Percentiles rank a stretch among this genome's conserved stretches.
Conservation (phyloP, 129 eudicot species). For the Lactuca saligna region DNA sequence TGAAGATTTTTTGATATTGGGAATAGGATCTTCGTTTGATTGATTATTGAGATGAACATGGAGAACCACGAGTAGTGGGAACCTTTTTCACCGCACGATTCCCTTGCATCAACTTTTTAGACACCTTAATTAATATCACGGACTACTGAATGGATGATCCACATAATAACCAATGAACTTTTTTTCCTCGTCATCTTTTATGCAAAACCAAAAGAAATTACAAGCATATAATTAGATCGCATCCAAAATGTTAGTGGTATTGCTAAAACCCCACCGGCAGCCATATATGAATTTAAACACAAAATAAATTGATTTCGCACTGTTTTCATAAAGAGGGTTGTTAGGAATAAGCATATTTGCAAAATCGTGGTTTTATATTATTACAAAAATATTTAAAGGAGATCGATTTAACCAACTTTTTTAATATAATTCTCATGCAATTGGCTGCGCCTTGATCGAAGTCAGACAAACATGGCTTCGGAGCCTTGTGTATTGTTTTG, state of each 20-base stretch:
- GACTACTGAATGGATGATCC: not conserved
- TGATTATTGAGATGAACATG: not conserved
- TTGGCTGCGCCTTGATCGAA: not conserved
- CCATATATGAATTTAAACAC: not conserved
- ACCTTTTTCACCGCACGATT: not conserved
- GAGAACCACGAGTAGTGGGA: not conserved
- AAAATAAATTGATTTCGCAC: not conserved
- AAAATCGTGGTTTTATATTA: no score
- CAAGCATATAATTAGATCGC: not conserved
- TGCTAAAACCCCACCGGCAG: not conserved
- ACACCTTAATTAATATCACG: no score
- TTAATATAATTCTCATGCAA: no score
- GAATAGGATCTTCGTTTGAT: not conserved
- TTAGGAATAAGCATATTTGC: not conserved
- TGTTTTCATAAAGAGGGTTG: not conserved
- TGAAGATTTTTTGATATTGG: not conserved
- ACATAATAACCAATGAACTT: not conserved
- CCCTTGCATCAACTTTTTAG: not conserved
- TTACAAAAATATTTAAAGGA: not conserved
- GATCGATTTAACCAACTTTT: no score
- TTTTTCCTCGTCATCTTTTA: not conserved
- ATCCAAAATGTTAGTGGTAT: not conserved
- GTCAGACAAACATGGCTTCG: not conserved
- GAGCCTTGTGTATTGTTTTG: not conserved
- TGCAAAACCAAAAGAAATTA: not conserved